Base-by-base conservation (phyloP, 75 land plant genomes). In the Selaginella moellendorffii region DNA sequence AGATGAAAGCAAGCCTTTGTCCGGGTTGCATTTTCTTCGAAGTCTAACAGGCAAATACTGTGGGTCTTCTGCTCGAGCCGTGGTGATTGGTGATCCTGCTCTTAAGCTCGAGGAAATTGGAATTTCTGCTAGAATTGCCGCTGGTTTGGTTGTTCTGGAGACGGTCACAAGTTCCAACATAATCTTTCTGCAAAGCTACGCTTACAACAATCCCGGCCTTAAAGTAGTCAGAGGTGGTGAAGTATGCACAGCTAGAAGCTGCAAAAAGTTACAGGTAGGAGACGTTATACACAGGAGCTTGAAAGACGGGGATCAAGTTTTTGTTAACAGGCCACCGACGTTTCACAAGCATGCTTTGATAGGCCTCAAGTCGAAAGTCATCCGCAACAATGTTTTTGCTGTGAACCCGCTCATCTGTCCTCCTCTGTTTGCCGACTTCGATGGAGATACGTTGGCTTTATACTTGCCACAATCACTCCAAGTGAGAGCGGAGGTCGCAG, bases 371-470 rank as follows among this genome's bases (percentile, higher is more conserved):
- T 83, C 82, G 0, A 74, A 73, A 30, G n/a, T 85, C 2, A 85
- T 84, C 64, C 69, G 78, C 27, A 86, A 78, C 24, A 77, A 72
- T 12, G 72, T 75, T 0, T 78, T 93, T 0, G 78, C 85, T 28
- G 82, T 93, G 29, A 93, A 93, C 61, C 98, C 98, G 5, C 66
- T 85, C 5, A 77, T 89, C 24, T 93, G 98, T 79, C 65, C 81
- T 2, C 96, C 98, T 1, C 68, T 83, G 30, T 72, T 79, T 71
- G 98, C 96, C 2, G 98, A 93, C 66, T 93, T 93, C 77, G 98
- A 93, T 80, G 98, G 98, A 0, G 98, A 93, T 31, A n/a, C n/a
- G n/a, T n/a, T n/a, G n/a, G n/a, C n/a, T n/a, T n/a, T 95, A 19
- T 95, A 81, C 54, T 79, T 90, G 67, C 96, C 96, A 0, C 90